Percentiles rank a stretch among this genome's conserved stretches.
Evolutionary conservation across 371 early-diverging fungal species (phyloP).

Genomic region (Mortierella polycephala): DNA sequence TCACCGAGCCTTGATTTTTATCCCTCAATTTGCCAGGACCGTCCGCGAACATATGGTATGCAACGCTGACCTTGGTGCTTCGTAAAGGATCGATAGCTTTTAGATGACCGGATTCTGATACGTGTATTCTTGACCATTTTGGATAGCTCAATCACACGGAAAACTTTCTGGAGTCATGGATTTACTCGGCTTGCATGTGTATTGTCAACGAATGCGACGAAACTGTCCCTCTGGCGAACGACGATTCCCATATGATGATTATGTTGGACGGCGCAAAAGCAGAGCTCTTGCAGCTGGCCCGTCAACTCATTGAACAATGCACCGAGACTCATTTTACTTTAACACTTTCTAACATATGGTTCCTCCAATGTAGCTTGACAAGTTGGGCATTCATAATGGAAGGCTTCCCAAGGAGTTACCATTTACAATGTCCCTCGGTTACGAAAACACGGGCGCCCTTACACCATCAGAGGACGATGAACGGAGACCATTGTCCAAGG

Average conservation of each 20-base stretch:
- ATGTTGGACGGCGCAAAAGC: conserved; percentile 81
- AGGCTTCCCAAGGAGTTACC: conserved; percentile 65
- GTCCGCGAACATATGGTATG: conserved; percentile 76
- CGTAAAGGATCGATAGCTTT: too few species aligned
- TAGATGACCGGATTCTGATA: background rate
- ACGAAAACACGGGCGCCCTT: conserved; percentile 23
- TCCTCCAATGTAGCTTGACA: conserved; percentile 67
- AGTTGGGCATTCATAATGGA: conserved; percentile 70
- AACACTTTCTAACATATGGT: background rate
- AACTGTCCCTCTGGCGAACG: conserved; percentile 58
- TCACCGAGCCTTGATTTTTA: conserved; percentile 76
- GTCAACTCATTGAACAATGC: conserved; percentile 55
- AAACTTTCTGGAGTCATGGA: conserved; percentile 81
- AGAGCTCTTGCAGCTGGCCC: conserved; percentile 79
- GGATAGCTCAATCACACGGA: conserved; percentile 59
- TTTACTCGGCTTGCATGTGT: conserved; percentile 81
- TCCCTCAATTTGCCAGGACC: conserved; percentile 76
- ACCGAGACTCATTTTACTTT: background rate
- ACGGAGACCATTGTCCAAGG: conserved; percentile 69
- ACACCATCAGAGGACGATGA: conserved; percentile 36
- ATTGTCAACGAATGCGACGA: conserved; percentile 84
- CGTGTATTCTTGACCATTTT: background rate
- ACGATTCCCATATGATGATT: conserved; percentile 57
- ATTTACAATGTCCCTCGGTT: conserved; percentile 65
- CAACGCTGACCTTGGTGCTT: too few species aligned